phyloP scores from a whole-genome alignment of 78 protist species.

The Emiliania huxleyi region DNA sequence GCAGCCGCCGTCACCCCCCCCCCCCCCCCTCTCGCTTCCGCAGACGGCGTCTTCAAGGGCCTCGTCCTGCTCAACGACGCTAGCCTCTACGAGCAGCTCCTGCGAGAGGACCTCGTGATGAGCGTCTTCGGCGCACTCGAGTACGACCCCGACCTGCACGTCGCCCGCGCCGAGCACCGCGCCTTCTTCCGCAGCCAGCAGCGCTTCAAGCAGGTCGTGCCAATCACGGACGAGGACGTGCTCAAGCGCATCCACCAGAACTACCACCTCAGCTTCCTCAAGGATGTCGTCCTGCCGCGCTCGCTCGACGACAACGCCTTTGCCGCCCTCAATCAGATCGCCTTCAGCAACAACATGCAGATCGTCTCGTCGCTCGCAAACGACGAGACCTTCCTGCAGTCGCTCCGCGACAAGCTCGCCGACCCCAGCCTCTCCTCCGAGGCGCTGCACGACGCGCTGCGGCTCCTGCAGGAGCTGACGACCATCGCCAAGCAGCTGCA shows the following conservation, averaged over 20 bases:
- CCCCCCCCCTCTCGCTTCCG: too few species aligned
- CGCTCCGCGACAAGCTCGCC: neutral
- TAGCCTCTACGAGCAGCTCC: conserved; percentile 54
- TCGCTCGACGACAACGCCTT: conserved; percentile 80
- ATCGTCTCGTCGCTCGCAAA: conserved; percentile 32
- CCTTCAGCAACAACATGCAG: conserved; percentile 71
- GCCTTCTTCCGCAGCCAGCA: conserved; percentile 46
- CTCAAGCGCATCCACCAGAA: conserved; percentile 74
- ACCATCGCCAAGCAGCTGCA: conserved; percentile 59
- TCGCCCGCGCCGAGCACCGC: conserved; percentile 56
- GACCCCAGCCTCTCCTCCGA: neutral
- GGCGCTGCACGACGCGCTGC: neutral
- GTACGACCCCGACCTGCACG: conserved; percentile 76
- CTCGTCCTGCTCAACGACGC: conserved; percentile 65
- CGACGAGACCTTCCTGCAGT: neutral
- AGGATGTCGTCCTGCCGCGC: conserved; percentile 81
- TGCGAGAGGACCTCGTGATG: conserved; percentile 65
- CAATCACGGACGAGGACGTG: conserved; percentile 38
- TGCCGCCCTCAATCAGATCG: conserved; percentile 65
- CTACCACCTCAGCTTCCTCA: conserved; percentile 76
- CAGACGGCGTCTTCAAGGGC: neutral
- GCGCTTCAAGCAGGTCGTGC: conserved; percentile 62
- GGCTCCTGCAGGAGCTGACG: conserved; percentile 69
- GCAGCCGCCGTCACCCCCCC: too few species aligned
- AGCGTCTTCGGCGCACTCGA: conserved; percentile 77